phyloP scores from a whole-genome alignment of 2,329 filamentous ascomycete genomes.

The Colletotrichum graminicola region DNA sequence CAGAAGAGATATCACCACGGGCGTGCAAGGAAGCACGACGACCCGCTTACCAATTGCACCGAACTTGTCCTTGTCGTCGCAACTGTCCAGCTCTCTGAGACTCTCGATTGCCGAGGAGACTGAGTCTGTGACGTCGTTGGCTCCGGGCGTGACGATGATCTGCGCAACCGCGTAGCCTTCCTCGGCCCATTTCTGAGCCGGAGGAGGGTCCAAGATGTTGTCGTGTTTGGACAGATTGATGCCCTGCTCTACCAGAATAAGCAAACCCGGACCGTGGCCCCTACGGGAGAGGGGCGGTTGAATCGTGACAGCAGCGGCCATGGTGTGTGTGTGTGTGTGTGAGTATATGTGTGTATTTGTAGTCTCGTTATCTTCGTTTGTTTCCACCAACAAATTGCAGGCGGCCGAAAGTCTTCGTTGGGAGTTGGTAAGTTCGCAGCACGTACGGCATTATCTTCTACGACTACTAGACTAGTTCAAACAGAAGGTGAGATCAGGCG shows the following conservation, averaged over 20 bases:
- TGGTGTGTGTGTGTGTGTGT: not conserved
- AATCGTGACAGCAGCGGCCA: slow-evolving; percentile 29
- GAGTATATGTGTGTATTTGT: not conserved
- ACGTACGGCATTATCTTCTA: not conserved
- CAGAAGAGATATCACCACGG: not conserved
- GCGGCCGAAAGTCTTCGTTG: not conserved
- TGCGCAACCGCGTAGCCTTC: slow-evolving; percentile 75
- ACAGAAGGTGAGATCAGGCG: slow-evolving; percentile 5
- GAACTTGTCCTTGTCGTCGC: slow-evolving; percentile 49
- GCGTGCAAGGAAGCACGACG: not conserved
- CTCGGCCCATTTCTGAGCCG: slow-evolving; percentile 78
- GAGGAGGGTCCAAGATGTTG: slow-evolving; percentile 52
- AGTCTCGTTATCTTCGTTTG: not conserved
- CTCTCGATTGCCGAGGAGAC: slow-evolving; percentile 17
- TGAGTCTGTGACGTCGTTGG: not conserved
- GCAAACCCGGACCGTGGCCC: slow-evolving; percentile 51
- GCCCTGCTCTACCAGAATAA: slow-evolving; percentile 45
- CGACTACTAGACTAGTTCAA: not conserved
- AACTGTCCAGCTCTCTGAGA: slow-evolving; percentile 27
- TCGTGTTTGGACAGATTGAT: slow-evolving; percentile 33
- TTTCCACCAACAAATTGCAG: not conserved
- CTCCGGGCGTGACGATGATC: slow-evolving; percentile 48
- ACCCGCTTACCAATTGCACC: slow-evolving; percentile 26
- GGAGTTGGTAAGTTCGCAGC: not conserved
- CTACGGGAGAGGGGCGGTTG: slow-evolving; percentile 49